These are phyloP conservation scores for Boletellus deceptivus DNA, from an alignment of 1,284 basidiomycete species.

Conservation along the genomic window DNA sequence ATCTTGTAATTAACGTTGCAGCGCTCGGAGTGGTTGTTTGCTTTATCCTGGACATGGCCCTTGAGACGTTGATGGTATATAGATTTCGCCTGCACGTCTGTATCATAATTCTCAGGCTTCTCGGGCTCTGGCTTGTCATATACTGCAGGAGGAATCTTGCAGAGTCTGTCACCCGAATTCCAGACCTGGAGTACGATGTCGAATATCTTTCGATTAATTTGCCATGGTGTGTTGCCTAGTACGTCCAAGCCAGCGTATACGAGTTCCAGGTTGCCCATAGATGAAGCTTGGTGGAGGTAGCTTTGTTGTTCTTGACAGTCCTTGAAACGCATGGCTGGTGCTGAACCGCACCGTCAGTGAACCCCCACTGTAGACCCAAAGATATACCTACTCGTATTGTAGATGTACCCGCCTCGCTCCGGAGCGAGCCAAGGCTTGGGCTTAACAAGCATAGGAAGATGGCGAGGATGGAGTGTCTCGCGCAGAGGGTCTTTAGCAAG, in stretches of 20 bases:
- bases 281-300: constrained; percentile 79
- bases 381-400: constrained; percentile 60
- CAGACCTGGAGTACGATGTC: constrained; percentile 75
- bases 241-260: constrained; percentile 91
- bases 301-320: constrained; percentile 84
- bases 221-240: constrained; percentile 89
- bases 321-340: constrained; percentile 88
- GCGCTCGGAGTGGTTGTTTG: constrained; percentile 85
- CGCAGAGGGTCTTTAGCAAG: constrained; percentile 76
- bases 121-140: constrained; percentile 65
- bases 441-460: constrained; percentile 93
- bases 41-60: constrained; percentile 59
- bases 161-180: constrained; percentile 78
- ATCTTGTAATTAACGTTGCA: constrained; percentile 97
- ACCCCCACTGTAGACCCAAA: not conserved
- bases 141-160: constrained; percentile 72
- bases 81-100: constrained; percentile 65
- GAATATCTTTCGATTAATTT: constrained; percentile 78
- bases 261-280: constrained; percentile 76
- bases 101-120: constrained; percentile 59
- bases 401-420: constrained; percentile 84
- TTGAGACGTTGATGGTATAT: constrained; percentile 63
- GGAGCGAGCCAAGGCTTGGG: constrained; percentile 86
- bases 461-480: constrained; percentile 87
- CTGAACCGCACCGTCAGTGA: constrained; percentile 35